These are phyloP conservation scores for Pinus tabuliformis DNA, from an alignment of 75 land plant species.

Conservation along the genomic window DNA sequence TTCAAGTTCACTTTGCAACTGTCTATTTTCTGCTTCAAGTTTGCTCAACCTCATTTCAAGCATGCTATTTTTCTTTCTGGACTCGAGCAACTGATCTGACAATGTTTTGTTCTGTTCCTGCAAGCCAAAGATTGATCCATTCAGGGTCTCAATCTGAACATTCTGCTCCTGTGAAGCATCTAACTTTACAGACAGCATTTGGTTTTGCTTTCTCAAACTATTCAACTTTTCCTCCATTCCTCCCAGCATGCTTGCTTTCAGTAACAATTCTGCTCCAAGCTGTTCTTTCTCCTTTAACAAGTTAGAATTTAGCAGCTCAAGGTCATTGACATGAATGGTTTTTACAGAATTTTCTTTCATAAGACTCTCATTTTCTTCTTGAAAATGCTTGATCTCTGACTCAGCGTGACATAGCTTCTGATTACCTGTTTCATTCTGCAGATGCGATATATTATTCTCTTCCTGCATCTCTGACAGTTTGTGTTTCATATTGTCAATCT, in stretches of 20 bases:
- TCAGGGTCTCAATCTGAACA: neutral
- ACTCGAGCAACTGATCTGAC: slow-evolving; percentile 2
- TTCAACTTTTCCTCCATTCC: neutral
- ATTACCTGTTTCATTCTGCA: neutral
- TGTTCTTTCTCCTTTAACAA: slow-evolving; percentile 7
- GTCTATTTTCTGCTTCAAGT: slow-evolving; percentile 3
- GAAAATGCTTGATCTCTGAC: neutral
- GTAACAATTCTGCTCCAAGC: slow-evolving; percentile 7
- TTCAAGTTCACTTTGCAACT: neutral
- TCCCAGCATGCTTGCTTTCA: slow-evolving; percentile 1
- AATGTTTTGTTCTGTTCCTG: neutral
- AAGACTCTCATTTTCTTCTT: neutral
- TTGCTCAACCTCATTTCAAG: neutral
- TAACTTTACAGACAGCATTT: neutral
- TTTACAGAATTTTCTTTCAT: neutral
- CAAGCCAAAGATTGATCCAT: neutral
- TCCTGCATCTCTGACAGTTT: neutral
- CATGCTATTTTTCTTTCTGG: neutral
- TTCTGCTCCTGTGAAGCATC: slow-evolving; percentile 8
- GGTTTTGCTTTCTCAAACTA: neutral
- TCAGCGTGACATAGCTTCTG: neutral
- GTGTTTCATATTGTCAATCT: slow-evolving; percentile 1
- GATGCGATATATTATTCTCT: neutral
- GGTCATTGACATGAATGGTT: slow-evolving; percentile 10
- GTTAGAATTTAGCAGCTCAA: neutral